A percentile compares a stretch with the other conserved stretches of the same genome.
Conservation (phyloP, 345 rosid species). For the Melastoma malabathricum region DNA sequence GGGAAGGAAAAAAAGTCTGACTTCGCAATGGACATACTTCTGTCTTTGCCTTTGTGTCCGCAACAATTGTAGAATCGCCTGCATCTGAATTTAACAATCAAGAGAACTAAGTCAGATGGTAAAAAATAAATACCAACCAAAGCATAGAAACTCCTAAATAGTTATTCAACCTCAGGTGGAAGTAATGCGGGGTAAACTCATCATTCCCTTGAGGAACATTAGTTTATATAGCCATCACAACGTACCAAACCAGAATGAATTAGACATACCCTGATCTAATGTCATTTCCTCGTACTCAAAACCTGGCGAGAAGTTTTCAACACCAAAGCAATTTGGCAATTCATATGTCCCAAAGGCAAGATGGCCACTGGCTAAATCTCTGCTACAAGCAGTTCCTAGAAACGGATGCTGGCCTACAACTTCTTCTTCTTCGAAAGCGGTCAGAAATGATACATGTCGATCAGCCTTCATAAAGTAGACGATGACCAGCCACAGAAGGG, state of each 20-base stretch:
- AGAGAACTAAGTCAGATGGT: background rate
- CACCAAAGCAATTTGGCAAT: constrained; percentile 12
- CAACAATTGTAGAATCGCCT: constrained; percentile 12
- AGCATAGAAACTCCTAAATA: too few relatives aligned
- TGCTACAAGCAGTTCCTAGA: constrained; percentile 13
- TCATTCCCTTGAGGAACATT: too few relatives aligned
- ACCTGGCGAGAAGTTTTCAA: constrained; percentile 11
- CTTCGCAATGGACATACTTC: constrained; percentile 7
- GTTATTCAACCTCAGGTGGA: too few relatives aligned
- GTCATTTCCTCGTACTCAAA: constrained; percentile 11
- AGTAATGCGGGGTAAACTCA: too few relatives aligned
- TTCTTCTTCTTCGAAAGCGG: constrained; percentile 16
- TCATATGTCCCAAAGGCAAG: constrained; percentile 12
- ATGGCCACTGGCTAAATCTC: constrained; percentile 10
- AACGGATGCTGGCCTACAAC: constrained; percentile 13
- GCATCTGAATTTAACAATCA: constrained; percentile 10
- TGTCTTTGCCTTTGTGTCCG: constrained; percentile 8
- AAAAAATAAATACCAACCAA: constrained; percentile 1
- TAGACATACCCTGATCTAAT: constrained; percentile 5
- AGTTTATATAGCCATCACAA: too few relatives aligned
- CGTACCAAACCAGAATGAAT: background rate
- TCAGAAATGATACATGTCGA: constrained; percentile 11
- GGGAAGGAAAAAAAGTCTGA: too few relatives aligned
- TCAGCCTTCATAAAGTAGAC: constrained; percentile 10
- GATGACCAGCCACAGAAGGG: background rate